Evolutionary conservation across 345 rosid species (phyloP), one percentile per base, ranked within the genome.

Genomic region (Psidium friedrichsthalianum): DNA sequence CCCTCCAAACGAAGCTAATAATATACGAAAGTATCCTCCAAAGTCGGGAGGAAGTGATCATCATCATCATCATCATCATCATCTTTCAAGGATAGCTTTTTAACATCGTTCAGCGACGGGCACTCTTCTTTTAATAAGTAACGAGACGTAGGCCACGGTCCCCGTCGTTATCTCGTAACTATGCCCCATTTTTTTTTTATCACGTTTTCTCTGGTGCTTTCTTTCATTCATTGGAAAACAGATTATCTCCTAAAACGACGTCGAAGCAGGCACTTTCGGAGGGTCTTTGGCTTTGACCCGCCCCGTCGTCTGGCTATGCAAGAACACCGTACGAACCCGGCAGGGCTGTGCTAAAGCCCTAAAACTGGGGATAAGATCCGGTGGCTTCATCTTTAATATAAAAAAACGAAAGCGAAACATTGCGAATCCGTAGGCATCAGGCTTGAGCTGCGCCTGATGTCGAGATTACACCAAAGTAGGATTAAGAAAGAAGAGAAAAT

Each of bases 221-320:
- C 78, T 40, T 64, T 32, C 18, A 36, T 32, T 32, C 40, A 36
- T 36, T 69, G 78, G 78, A 2, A 8, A 36, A 20, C 78, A 18
- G 25, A 69, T 69, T 47, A 18, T 36, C 78, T 18, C 47, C 24
- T 69, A 18, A 69, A 69, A 69, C 1, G 78, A 69, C 78, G 78
- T 69, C 40, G 40, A 69, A 69, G 78, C 24, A 18, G 78, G 9
- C 11, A 18, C 78, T 36, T 18, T 40, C 24, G 5, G 12, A 64
- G 78, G 78, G 47, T 36, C 36, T 69, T 4, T 8, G 78, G 78
- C 1, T 32, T 87, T 89, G 91, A 87, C 86, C n/a, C 8, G 84
- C 16, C 16, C 36, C 51, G 84, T 44, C 87, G 25, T 80, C 69
- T 11, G 86, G 64, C 84, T 82, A 88, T 84, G 64, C 80, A 56